These are phyloP conservation scores for Secale cereale DNA, from an alignment of 176 grass and related monocot species.

Conservation along the genomic window DNA sequence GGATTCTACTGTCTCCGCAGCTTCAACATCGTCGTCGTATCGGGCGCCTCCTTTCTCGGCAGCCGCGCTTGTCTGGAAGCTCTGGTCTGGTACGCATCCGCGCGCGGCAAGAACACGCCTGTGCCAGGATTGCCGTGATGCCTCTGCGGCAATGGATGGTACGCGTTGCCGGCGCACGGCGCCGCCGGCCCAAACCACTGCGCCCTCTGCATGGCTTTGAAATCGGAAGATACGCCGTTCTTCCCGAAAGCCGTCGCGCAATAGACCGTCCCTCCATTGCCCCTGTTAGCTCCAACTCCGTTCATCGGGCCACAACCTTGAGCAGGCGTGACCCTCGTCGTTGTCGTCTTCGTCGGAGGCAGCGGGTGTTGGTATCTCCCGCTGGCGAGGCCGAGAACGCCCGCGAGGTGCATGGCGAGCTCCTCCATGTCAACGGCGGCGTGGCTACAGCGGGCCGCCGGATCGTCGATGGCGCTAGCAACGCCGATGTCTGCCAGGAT, in stretches of 20 bases:
- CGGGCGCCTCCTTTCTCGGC: neutral
- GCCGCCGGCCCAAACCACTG: neutral
- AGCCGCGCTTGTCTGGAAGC: neutral
- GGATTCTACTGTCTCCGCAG: neutral
- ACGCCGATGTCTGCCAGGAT: slow-evolving; percentile 26
- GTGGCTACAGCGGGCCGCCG: neutral
- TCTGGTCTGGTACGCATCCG: neutral
- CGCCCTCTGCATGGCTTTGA: neutral
- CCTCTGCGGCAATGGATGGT: neutral
- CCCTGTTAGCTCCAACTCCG: neutral
- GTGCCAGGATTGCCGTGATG: neutral
- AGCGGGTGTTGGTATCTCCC: neutral
- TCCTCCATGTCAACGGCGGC: neutral
- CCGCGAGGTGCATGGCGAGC: slow-evolving; percentile 17
- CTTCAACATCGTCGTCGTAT: neutral
- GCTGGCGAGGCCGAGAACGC: slow-evolving; percentile 24
- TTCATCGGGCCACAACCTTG: neutral
- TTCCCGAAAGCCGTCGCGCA: neutral
- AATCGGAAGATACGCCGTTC: neutral
- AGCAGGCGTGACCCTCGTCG: neutral
- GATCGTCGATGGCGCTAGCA: neutral
- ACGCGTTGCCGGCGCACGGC: neutral
- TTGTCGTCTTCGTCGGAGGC: neutral
- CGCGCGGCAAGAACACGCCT: slow-evolving; percentile 34
- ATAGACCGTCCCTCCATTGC: neutral